Evolutionary conservation across 352 stramenopile genomes (phyloP), one percentile per base, ranked within the genome.

Genomic region (Phytophthora sp.): DNA sequence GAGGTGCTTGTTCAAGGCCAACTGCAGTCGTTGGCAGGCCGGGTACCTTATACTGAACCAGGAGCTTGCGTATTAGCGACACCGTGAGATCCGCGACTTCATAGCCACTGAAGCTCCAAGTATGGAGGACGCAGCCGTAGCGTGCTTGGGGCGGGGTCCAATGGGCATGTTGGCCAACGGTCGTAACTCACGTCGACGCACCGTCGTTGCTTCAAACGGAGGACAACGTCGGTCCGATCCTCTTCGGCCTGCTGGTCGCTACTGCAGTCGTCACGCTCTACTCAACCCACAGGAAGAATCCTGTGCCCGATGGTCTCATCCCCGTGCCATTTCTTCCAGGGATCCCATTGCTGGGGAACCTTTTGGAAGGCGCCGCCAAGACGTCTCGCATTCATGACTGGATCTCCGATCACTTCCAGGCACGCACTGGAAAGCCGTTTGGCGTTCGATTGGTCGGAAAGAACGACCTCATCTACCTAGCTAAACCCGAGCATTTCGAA

Each of bases 311-410:
- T 16, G 36, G 18, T 8, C 16, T 41, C 11, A 50, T 26, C 20
- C 35, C 16, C 18, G 58, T 66, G 20, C 5, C 47, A 1, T 59
- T 44, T 29, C 47, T 66, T 12, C 35, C 59, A 3, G 50, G 58
- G 7, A 42, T 47, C 4, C 52, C 58, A 13, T 31, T 73, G 18
- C 44, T 73, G 15, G 58, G 65, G 2, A 73, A 73, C 29, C 58
- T 57, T 4, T 12, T 69, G 39, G 58, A 73, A 21, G 16, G 69
- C 29, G 58, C 35, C 6, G 66, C 62, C 26, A 74, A 76, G 21
- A 66, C 60, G 13, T 11, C 47, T 1, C 69, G 70, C 0, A 51
- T 82, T 11, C 74, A 79, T 35, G 68, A 86, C 60, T 82, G 77
- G 77, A 66, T 57, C 4, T 42, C 45, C 0, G 26, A 63, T 2